Base-by-base conservation (phyloP, 306 rosid species). In the Hippophae rhamnoides region DNA sequence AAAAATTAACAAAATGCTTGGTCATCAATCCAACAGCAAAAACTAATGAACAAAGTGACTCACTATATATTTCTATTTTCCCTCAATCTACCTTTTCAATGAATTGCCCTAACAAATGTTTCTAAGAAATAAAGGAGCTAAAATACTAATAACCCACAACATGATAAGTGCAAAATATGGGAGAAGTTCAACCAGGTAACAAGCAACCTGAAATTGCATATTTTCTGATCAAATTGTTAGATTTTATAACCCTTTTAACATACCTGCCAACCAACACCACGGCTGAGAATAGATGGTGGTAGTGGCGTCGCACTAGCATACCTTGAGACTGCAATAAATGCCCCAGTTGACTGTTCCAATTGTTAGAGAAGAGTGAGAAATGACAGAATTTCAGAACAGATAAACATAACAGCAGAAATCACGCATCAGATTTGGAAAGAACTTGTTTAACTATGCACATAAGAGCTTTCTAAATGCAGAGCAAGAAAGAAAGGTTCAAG, bases 211-310 rank as follows among this genome's bases (percentile, higher is more conserved):
- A 18, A 13, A 9, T 65, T 56, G 47, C 47, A 65, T 56, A 18
- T 41, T 25, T 3, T 49, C 6, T 11, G 27, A n/a, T 18, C 53
- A 58, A 54, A 18, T 23, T 23, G 23, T 18, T 18, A 13, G 31
- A 58, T 12, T 52, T 57, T 47, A 5, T 58, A 54, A 10, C 4
- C 38, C 8, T 43, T 11, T 12, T 62, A 31, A 13, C 13, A 38
- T 77, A 92, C 99, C 99, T 92, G 96, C 99, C 99, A 92, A 69
- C 96, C 99, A 63, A 92, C 65, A 14, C 96, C 99, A 47, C 99
- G 93, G 61, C 99, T 92, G 70, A 88, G 86, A 78, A 92, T 80
- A 13, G 99, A 76, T 57, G 99, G 95, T 7, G 99, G 99, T 71
- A 80, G 9, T 18, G 78, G 86, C 48, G 99, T 92, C 52, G 99